A percentile compares a stretch with the other conserved stretches of the same genome.
These are phyloP conservation scores for Aspergillus tamarii DNA, from an alignment of 2,329 filamentous ascomycete genomes.

Conservation along the genomic window DNA sequence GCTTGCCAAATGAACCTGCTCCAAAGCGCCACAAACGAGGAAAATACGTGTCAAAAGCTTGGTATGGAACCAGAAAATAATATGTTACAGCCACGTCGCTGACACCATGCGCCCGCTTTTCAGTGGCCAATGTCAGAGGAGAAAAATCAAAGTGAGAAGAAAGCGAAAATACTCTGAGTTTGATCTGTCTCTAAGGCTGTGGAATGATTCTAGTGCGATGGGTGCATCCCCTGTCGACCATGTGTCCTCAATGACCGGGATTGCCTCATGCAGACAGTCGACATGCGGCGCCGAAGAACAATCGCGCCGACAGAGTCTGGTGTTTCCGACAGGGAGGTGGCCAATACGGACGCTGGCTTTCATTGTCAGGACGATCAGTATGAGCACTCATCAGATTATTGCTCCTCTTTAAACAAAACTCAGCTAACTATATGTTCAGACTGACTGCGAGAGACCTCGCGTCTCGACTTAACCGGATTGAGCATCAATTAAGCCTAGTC, in stretches of 20 bases:
- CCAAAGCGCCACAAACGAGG: constrained; percentile 20
- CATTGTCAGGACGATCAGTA: background rate
- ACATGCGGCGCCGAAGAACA: constrained; percentile 12
- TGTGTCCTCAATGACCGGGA: constrained; percentile 15
- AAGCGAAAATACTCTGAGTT: background rate
- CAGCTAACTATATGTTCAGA: background rate
- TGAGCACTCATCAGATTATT: background rate
- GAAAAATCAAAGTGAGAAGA: constrained; percentile 25
- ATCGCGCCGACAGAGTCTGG: background rate
- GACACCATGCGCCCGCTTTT: background rate
- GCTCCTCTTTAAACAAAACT: background rate
- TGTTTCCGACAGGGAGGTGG: background rate
- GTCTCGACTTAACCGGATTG: constrained; percentile 1
- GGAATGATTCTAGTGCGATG: constrained; percentile 22
- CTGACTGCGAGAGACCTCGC: constrained; percentile 5
- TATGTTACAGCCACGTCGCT: background rate
- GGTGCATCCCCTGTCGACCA: constrained; percentile 20
- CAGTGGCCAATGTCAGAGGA: constrained; percentile 22
- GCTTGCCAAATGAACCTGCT: background rate
- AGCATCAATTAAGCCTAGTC: constrained; percentile 3
- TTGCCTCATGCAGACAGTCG: constrained; percentile 13
- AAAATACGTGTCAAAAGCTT: constrained; percentile 26
- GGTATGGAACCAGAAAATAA: constrained; percentile 13
- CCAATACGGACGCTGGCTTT: background rate
- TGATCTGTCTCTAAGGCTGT: background rate